Base-by-base conservation (phyloP, 2,329 filamentous ascomycete species). In the Cryphonectria radicalis region DNA sequence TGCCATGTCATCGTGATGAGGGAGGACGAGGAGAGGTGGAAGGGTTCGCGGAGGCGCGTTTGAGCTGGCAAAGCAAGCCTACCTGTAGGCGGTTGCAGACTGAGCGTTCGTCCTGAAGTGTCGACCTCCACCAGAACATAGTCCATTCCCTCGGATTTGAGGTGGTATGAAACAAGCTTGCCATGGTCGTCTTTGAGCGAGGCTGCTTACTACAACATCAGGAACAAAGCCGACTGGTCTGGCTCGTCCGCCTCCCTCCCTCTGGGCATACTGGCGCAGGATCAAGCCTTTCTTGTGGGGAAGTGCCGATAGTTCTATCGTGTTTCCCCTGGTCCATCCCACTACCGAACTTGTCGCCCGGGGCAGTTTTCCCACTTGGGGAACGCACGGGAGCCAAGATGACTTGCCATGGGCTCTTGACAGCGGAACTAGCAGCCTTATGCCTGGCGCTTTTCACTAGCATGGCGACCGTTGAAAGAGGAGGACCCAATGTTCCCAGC, bases 211-310 rank as follows among this genome's bases (percentile, higher is more conserved):
- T 62, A 25, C 50, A 50, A 66, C 42, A 25, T 14, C 37, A 66
- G 71, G 68, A 68, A 62, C 14, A n/a, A 32, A 70, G 65, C 71
- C 71, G 71, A 72, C 37, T 70, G 71, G 71, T 32, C 66, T 40
- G 14, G 14, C 17, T 8, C 28, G 19, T 53, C 60, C 40, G n/a
- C 35, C 37, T 37, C 66, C 40, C 37, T 8, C 37, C 10, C 37
- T 37, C 37, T 37, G 37, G 7, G 37, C 37, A 40, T 40, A 10
- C 37, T 40, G 37, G 50, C n/a, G 32, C 19, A n/a, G 17, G 10
- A 37, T 13, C 4, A 19, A 57, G 64, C 64, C 43, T n/a, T 57
- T n/a, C 17, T 59, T 62, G 66, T 60, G 66, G 65, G 65, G 53
- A 32, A 59, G 42, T 43, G 22, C 65, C 32, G 35, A 42, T 10